Evolutionary conservation across 129 eudicot species (phyloP), one percentile per base, ranked within the genome.

Genomic region (Calendula officinalis): DNA sequence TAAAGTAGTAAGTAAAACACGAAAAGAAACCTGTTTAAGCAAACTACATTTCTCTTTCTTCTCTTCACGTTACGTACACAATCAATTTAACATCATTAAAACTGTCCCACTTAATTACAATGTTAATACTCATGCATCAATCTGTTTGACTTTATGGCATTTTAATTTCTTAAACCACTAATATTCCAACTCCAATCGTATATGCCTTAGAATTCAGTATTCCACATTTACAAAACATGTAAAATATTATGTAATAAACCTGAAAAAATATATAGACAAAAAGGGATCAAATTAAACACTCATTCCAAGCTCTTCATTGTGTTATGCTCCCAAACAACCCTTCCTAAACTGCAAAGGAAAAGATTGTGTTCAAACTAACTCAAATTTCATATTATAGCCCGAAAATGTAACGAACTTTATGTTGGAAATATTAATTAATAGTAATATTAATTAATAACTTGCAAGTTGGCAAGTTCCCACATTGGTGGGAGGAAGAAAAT

Each of bases 221-320:
- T 49, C 10, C 37, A 40, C 3, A n/a, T 3, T 61, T 52, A 61
- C 60, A 14, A 40, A 27, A 61, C 50, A 7, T 46, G 4, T 50
- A 8, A 50, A 14, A 51, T 27, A 37, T 38, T 61, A 40, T 22
- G 8, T 61, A 60, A 38, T 35, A 50, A 61, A 51, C 6, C 12
- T 9, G 12, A 16, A 17, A 60, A 38, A 27, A 4, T 14, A 17
- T 22, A 22, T 5, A 60, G 34, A 48, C 45, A 5, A 48, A 46
- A 34, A 64, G 22, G 62, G 13, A 50, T 4, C 3, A 34, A 45
- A 22, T 22, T 22, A 22, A 64, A 57, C 46, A 37, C 8, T 57
- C 45, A 57, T 48, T 63, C 57, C 55, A 49, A 13, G 69, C n/a
- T 34, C 69, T 47, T 15, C 44, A 14, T 45, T 5, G 6, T 34